Percentiles rank a stretch among this genome's conserved stretches.
These are phyloP conservation scores for Arctostaphylos glauca DNA, from an alignment of 148 eudicot species.

Conservation along the genomic window DNA sequence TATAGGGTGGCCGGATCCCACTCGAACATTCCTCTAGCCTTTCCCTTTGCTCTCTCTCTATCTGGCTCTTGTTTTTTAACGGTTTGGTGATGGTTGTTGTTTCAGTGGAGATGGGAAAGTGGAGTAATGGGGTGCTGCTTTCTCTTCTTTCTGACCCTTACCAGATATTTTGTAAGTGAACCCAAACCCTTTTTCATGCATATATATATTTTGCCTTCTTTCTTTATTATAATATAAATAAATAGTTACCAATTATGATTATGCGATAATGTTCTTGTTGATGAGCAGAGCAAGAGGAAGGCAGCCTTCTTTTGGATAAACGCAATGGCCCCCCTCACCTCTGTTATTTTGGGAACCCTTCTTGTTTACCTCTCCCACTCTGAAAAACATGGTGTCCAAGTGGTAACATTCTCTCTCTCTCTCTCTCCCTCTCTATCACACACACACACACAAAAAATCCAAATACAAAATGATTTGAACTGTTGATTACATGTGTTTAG, in stretches of 20 bases:
- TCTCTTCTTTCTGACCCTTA: constrained; percentile 46
- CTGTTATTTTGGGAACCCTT: constrained; percentile 59
- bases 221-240: not conserved
- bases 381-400: constrained; percentile 64
- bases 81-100: not conserved
- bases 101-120: constrained; percentile 72
- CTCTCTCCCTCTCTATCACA: not conserved
- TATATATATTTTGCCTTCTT: not conserved
- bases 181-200: not conserved
- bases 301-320: constrained; percentile 59
- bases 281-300: constrained; percentile 50
- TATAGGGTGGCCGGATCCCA: no score
- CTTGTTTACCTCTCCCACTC: constrained; percentile 64
- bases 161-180: constrained; percentile 52
- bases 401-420: constrained; percentile 28
- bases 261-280: not conserved
- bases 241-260: not conserved
- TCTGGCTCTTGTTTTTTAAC: not conserved
- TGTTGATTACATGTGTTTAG: no score
- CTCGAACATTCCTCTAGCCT: no score
- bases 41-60: not conserved
- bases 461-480: no score
- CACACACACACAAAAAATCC: not conserved
- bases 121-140: constrained; percentile 52
- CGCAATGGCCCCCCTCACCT: constrained; percentile 68